These are phyloP conservation scores for Aspergillus aculeatinus DNA, from an alignment of 2,329 filamentous ascomycete genomes.

Conservation along the genomic window DNA sequence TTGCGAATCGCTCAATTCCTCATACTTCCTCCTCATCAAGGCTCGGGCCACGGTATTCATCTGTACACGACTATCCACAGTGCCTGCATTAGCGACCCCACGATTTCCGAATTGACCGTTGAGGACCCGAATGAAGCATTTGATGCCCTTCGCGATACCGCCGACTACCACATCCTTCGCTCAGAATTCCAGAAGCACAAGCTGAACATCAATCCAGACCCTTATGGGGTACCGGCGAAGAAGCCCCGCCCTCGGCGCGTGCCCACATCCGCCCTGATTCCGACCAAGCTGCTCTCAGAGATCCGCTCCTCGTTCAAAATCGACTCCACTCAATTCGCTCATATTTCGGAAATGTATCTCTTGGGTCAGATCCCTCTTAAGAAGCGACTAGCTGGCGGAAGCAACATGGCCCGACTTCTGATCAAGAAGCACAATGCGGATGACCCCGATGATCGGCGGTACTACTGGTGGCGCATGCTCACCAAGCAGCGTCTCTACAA, in stretches of 20 bases:
- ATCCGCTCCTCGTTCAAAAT: conserved; percentile 59
- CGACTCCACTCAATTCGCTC: conserved; percentile 60
- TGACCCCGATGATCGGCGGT: conserved; percentile 57
- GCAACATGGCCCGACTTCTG: conserved; percentile 53
- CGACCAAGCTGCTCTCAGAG: conserved; percentile 48
- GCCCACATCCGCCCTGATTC: conserved; percentile 56
- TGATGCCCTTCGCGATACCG: conserved; percentile 63
- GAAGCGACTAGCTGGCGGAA: conserved; percentile 48
- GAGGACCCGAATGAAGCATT: conserved; percentile 83
- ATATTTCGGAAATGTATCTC: conserved; percentile 63
- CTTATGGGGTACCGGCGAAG: conserved; percentile 34
- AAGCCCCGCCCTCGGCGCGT: conserved; percentile 41
- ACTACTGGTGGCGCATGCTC: conserved; percentile 66
- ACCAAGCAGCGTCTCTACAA: conserved; percentile 63
- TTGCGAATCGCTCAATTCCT: conserved; percentile 91
- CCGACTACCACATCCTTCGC: conserved; percentile 58
- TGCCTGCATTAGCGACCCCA: conserved; percentile 63
- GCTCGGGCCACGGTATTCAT: conserved; percentile 71
- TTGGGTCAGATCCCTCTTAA: conserved; percentile 55
- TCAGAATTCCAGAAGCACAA: conserved; percentile 50
- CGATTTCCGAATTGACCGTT: conserved; percentile 80
- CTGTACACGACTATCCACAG: conserved; percentile 80
- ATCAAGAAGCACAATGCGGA: conserved; percentile 47
- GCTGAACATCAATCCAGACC: conserved; percentile 49
- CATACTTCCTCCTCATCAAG: conserved; percentile 83